Conservation (phyloP, 768 basidiomycete genomes). For the Daedaleopsis sinensis region DNA sequence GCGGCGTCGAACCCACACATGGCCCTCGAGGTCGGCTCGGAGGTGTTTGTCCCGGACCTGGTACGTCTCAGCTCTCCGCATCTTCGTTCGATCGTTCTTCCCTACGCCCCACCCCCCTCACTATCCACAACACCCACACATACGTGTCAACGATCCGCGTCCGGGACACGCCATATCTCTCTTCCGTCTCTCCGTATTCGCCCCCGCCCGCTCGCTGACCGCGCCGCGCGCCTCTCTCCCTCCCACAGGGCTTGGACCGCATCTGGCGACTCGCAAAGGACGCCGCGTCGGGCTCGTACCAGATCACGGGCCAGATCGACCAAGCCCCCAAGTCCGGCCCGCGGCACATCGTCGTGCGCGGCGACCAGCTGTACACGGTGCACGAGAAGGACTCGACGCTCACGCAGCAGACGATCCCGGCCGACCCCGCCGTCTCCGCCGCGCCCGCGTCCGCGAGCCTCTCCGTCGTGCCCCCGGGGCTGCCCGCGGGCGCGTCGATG, state of each 20-base stretch:
- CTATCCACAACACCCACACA: background rate
- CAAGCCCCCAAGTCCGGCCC: slow-evolving; percentile 67
- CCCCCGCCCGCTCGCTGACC: background rate
- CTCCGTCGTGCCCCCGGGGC: slow-evolving; percentile 49
- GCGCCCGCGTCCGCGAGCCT: slow-evolving; percentile 48
- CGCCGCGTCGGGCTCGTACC: slow-evolving; percentile 45
- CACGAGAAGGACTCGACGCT: slow-evolving; percentile 62
- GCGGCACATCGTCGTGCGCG: slow-evolving; percentile 44
- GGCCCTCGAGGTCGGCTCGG: slow-evolving; percentile 55
- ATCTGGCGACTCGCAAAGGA: slow-evolving; percentile 63
- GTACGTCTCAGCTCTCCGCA: slow-evolving; percentile 37
- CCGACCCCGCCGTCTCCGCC: slow-evolving; percentile 47
- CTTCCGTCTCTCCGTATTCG: background rate
- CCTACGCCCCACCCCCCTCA: background rate
- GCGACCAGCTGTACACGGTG: slow-evolving; percentile 52
- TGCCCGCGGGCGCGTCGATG: slow-evolving; percentile 43
- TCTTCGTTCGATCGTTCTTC: background rate
- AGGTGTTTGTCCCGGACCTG: slow-evolving; percentile 70
- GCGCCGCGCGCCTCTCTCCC: background rate
- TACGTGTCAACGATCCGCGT: background rate
- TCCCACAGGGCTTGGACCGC: slow-evolving; percentile 59
- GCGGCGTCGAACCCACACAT: slow-evolving; percentile 66
- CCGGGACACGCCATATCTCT: background rate
- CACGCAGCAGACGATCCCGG: slow-evolving; percentile 60
- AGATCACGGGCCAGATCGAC: slow-evolving; percentile 60